Percentiles rank a stretch among this genome's conserved stretches.
Conservation (phyloP, 1,284 basidiomycete species). For the Ceratobasidium papillatum region DNA sequence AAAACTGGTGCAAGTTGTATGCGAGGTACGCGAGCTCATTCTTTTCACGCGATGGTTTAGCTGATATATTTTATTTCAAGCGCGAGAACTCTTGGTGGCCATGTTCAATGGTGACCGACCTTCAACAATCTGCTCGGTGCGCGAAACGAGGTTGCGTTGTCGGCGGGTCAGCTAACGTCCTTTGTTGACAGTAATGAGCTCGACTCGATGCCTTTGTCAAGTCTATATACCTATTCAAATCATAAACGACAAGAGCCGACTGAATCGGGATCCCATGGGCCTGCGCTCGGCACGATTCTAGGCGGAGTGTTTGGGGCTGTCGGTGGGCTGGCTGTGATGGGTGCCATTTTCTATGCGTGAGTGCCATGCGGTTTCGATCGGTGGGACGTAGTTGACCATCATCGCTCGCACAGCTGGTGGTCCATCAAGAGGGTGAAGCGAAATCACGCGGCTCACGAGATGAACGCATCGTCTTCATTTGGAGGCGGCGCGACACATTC, state of each 20-base stretch:
- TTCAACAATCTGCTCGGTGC: not conserved
- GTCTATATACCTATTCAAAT: not conserved
- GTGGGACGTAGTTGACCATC: no score
- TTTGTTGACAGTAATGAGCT: not conserved
- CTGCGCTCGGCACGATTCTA: conserved; percentile 20
- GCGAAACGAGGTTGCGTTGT: not conserved
- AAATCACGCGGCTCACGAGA: not conserved
- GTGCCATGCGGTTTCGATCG: not conserved
- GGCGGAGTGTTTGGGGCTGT: conserved; percentile 31
- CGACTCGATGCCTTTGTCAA: not conserved
- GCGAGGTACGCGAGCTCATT: conserved; percentile 23
- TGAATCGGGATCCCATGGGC: conserved; percentile 3
- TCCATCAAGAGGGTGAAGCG: conserved; percentile 7
- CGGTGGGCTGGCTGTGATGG: conserved; percentile 28
- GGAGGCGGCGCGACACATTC: conserved; percentile 3
- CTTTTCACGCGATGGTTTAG: not conserved
- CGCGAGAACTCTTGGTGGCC: not conserved
- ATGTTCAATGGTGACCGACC: not conserved
- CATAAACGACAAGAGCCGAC: not conserved
- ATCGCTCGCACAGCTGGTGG: conserved; percentile 13
- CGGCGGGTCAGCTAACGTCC: not conserved
- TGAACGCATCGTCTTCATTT: conserved; percentile 11
- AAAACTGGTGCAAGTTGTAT: not conserved
- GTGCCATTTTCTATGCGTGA: conserved; percentile 37
- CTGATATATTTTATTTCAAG: not conserved